These are phyloP conservation scores for Alternaria panax DNA, from an alignment of 2,329 filamentous ascomycete genomes.

Conservation along the genomic window DNA sequence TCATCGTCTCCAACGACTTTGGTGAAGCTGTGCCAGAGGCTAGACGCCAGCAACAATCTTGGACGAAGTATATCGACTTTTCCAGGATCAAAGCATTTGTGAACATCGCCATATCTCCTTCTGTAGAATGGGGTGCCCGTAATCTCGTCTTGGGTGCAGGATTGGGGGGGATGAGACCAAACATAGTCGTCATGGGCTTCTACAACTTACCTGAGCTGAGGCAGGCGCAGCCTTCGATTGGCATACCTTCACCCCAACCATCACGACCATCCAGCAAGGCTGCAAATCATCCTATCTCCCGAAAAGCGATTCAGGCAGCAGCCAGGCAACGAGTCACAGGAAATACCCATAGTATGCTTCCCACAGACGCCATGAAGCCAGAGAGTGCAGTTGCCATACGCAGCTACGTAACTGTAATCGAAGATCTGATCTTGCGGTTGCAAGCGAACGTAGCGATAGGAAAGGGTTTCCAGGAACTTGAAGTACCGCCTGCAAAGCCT, in stretches of 20 bases:
- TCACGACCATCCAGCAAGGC: slow-evolving; percentile 44
- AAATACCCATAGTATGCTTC: slow-evolving; percentile 66
- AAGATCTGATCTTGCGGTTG: slow-evolving; percentile 78
- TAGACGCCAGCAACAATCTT: slow-evolving; percentile 78
- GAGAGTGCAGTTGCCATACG: slow-evolving; percentile 73
- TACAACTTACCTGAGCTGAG: slow-evolving; percentile 82
- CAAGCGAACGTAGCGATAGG: slow-evolving; percentile 86
- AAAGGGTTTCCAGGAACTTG: slow-evolving; percentile 78
- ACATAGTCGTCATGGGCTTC: slow-evolving; percentile 82
- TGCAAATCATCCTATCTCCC: slow-evolving; percentile 33
- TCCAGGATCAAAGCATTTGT: slow-evolving; percentile 89
- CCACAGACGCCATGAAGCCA: slow-evolving; percentile 73
- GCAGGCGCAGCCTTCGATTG: slow-evolving; percentile 63
- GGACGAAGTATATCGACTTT: slow-evolving; percentile 87
- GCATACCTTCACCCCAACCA: slow-evolving; percentile 61
- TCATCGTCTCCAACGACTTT: slow-evolving; percentile 87
- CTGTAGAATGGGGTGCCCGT: slow-evolving; percentile 82
- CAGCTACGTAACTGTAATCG: slow-evolving; percentile 82
- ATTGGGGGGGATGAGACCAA: slow-evolving; percentile 86
- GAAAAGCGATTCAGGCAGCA: slow-evolving; percentile 45
- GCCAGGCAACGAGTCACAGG: slow-evolving; percentile 55
- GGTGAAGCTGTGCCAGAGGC: slow-evolving; percentile 79
- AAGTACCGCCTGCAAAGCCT: slow-evolving; percentile 65
- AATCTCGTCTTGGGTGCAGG: slow-evolving; percentile 84
- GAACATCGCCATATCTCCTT: slow-evolving; percentile 82